A percentile compares a stretch with the other conserved stretches of the same genome.
phyloP scores from a whole-genome alignment of 148 eudicot species.

The Beta vulgaris region DNA sequence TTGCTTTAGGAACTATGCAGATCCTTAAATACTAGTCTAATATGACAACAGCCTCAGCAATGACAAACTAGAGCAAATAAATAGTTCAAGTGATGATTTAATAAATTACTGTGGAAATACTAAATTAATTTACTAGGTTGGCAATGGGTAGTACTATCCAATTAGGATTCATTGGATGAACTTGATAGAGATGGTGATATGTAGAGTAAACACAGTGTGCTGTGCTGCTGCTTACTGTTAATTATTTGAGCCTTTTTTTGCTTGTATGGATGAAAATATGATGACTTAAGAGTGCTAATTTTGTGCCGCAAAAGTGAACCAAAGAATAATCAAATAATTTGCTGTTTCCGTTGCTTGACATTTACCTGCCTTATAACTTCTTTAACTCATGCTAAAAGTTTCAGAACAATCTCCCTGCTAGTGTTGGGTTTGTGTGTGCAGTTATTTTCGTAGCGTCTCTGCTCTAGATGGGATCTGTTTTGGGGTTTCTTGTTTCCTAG shows the following conservation, averaged over 20 bases:
- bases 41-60: background rate
- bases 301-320: background rate
- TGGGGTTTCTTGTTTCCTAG: background rate
- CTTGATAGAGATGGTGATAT: background rate
- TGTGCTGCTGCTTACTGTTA: background rate
- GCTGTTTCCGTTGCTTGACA: background rate
- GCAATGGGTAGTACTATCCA: background rate
- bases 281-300: background rate
- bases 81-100: background rate
- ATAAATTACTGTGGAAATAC: background rate
- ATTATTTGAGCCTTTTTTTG: background rate
- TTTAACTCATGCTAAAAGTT: too few relatives aligned
- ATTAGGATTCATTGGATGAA: background rate
- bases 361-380: background rate
- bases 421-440: background rate
- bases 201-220: background rate
- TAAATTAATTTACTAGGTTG: background rate
- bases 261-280: background rate
- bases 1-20: background rate
- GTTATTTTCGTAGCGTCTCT: background rate
- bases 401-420: background rate
- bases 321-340: background rate
- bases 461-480: background rate
- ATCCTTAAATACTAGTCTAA: background rate
- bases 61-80: background rate